Conservation (phyloP, 2,329 filamentous ascomycete genomes). For the Akanthomyces muscarius region DNA sequence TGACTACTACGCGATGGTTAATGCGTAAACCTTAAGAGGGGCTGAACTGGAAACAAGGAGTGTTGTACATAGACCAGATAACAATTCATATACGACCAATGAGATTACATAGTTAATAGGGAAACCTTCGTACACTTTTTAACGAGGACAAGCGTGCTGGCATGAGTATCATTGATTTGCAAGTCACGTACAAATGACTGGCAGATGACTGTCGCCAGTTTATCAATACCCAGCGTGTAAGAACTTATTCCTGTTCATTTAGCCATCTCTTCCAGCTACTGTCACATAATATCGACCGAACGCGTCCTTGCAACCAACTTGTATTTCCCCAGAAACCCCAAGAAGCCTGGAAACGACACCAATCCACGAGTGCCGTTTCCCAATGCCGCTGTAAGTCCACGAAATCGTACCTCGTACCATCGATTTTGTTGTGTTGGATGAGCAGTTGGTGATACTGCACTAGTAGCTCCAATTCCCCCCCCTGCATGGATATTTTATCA, state of each 20-base stretch:
- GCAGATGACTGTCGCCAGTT: neutral
- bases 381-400: slow-evolving; percentile 54
- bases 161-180: neutral
- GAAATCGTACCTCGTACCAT: slow-evolving; percentile 45
- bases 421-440: neutral
- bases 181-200: neutral
- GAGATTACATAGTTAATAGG: neutral
- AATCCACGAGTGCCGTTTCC: slow-evolving; percentile 65
- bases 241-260: slow-evolving; percentile 4
- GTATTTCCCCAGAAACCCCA: slow-evolving; percentile 62
- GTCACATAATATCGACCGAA: slow-evolving; percentile 45
- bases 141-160: neutral
- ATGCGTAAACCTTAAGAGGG: neutral
- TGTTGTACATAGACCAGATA: neutral
- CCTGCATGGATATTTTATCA: slow-evolving; percentile 42
- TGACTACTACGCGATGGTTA: slow-evolving; percentile 17
- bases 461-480: slow-evolving; percentile 49
- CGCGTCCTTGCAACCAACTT: slow-evolving; percentile 53
- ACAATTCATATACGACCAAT: neutral
- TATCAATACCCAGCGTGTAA: neutral
- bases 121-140: too few species aligned
- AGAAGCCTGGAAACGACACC: slow-evolving; percentile 58
- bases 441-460: slow-evolving; percentile 43
- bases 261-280: slow-evolving; percentile 44
- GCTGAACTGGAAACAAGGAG: neutral